Evolutionary conservation across 2,329 filamentous ascomycete species (phyloP).

Genomic region (Pseudogymnoascus sp.): DNA sequence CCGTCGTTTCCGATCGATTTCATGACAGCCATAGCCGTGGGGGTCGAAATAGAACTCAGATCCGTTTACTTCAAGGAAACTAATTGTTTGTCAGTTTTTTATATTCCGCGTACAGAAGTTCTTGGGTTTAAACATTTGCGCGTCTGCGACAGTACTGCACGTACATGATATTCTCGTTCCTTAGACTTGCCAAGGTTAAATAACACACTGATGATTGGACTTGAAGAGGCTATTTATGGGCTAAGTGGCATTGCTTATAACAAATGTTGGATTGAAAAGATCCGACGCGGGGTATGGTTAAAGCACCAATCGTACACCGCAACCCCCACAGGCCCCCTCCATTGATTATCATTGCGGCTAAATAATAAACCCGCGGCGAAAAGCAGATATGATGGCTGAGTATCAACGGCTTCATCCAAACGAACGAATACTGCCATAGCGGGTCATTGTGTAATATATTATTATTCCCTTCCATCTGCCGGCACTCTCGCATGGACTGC

Average conservation of each 20-base stretch:
- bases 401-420: constrained; percentile 5
- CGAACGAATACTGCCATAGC: neutral
- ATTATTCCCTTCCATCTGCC: neutral
- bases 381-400: neutral
- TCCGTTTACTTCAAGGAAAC: neutral
- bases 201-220: neutral
- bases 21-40: neutral
- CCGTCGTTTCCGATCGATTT: neutral
- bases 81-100: neutral
- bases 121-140: neutral
- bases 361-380: constrained; percentile 6
- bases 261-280: neutral
- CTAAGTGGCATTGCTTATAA: constrained; percentile 4
- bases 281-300: neutral
- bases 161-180: constrained; percentile 1
- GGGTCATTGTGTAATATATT: neutral
- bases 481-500: neutral
- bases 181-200: neutral
- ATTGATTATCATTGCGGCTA: neutral
- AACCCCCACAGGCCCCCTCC: neutral
- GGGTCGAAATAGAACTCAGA: neutral
- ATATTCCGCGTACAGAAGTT: neutral
- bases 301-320: neutral
- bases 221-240: constrained; percentile 7
- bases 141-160: neutral